Evolutionary conservation across 2,329 filamentous ascomycete species (phyloP).

Genomic region (Chlorencoelia australis): DNA sequence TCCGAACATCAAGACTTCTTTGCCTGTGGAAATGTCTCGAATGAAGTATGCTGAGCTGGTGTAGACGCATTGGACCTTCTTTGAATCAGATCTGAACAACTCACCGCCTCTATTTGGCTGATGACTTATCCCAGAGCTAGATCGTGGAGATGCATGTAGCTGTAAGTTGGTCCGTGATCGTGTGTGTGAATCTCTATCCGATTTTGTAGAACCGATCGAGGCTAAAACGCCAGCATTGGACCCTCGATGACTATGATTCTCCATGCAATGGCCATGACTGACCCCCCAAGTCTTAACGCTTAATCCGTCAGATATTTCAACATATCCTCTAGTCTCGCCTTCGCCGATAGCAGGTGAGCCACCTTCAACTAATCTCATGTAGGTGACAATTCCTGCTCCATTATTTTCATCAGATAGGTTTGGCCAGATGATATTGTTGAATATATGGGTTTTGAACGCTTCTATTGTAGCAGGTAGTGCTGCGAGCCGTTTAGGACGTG

Average conservation of each 20-base stretch:
- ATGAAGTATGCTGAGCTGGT: slow-evolving; percentile 94
- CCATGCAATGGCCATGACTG: slow-evolving; percentile 83
- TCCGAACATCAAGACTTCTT: slow-evolving; percentile 86
- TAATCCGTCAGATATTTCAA: slow-evolving; percentile 82
- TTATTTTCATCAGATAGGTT: slow-evolving; percentile 95
- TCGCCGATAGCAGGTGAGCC: slow-evolving; percentile 77
- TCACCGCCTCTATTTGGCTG: not conserved
- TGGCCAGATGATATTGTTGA: slow-evolving; percentile 97
- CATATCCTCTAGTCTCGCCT: slow-evolving; percentile 71
- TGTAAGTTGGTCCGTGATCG: slow-evolving; percentile 2
- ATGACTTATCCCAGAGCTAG: too few species aligned
- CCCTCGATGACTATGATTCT: slow-evolving; percentile 54
- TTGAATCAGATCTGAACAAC: not conserved
- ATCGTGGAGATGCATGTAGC: not conserved
- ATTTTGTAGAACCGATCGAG: too few species aligned
- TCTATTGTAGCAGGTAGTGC: slow-evolving; percentile 82
- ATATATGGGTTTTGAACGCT: slow-evolving; percentile 87
- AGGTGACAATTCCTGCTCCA: slow-evolving; percentile 84
- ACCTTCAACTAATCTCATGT: slow-evolving; percentile 78
- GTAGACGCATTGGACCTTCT: slow-evolving; percentile 53
- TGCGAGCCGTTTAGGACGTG: slow-evolving; percentile 75
- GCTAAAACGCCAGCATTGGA: too few species aligned
- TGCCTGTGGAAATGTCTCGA: slow-evolving; percentile 56
- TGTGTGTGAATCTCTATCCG: too few species aligned
- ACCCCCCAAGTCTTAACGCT: slow-evolving; percentile 79